Percentiles rank a stretch among this genome's conserved stretches.
These are phyloP conservation scores for Colletotrichum lupini DNA, from an alignment of 2,329 filamentous ascomycete genomes.

Conservation along the genomic window DNA sequence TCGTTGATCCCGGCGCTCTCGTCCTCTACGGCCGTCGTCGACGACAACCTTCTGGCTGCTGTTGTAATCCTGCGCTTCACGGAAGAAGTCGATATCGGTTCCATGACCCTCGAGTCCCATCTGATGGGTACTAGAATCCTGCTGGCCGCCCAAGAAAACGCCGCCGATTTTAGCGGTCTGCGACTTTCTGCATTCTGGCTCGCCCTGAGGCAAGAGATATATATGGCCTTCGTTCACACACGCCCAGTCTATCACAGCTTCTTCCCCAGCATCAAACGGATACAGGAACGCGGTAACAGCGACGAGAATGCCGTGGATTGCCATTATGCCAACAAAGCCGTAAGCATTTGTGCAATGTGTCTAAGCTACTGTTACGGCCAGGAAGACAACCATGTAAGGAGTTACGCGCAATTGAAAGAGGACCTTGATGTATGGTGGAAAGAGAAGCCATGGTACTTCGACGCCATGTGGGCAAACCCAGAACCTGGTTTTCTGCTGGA, in stretches of 20 bases:
- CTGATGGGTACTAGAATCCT: slow-evolving; percentile 44
- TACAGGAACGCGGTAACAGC: slow-evolving; percentile 37
- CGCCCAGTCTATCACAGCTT: slow-evolving; percentile 42
- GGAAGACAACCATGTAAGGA: slow-evolving; percentile 40
- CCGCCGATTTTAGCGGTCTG: slow-evolving; percentile 42
- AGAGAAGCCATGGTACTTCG: slow-evolving; percentile 43
- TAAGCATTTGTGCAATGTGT: slow-evolving; percentile 43
- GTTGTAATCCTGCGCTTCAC: slow-evolving; percentile 45
- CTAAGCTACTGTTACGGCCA: slow-evolving; percentile 43
- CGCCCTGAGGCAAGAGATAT: slow-evolving; percentile 43
- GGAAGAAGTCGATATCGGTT: slow-evolving; percentile 40
- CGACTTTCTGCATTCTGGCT: slow-evolving; percentile 44
- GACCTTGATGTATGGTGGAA: slow-evolving; percentile 43
- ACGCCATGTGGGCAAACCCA: slow-evolving; percentile 28
- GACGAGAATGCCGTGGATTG: slow-evolving; percentile 32
- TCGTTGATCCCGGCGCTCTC: slow-evolving; percentile 42
- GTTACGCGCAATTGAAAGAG: slow-evolving; percentile 38
- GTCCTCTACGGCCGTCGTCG: slow-evolving; percentile 40
- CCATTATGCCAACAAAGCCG: slow-evolving; percentile 41
- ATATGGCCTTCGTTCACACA: slow-evolving; percentile 45
- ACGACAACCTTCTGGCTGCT: slow-evolving; percentile 44
- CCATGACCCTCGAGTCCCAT: slow-evolving; percentile 39
- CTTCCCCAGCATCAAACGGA: slow-evolving; percentile 35
- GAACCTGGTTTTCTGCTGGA: slow-evolving; percentile 39
- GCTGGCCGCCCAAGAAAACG: slow-evolving; percentile 42